These are phyloP conservation scores for Gracilaria gracilis DNA, from an alignment of 23 red algal genomes.

Conservation along the genomic window DNA sequence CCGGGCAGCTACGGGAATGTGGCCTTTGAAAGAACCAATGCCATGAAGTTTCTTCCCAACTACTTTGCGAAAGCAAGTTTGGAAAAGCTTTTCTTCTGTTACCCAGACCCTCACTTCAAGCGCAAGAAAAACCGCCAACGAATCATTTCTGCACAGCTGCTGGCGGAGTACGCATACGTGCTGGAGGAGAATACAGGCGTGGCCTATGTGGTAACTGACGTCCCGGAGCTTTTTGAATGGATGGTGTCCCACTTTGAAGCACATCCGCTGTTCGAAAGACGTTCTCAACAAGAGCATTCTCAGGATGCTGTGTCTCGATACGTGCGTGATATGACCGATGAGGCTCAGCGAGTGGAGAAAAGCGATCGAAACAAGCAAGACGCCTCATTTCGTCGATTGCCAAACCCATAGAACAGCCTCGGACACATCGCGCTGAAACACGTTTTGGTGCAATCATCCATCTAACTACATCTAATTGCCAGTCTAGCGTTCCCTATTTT, in stretches of 20 bases:
- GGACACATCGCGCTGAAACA: too few relatives aligned
- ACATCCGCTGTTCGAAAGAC: constrained; percentile 79
- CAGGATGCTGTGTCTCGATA: constrained; percentile 56
- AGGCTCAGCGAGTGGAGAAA: constrained; percentile 83
- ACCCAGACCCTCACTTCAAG: constrained; percentile 99
- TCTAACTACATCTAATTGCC: too few relatives aligned
- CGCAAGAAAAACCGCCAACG: constrained; percentile 90
- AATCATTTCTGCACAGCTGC: constrained; percentile 79
- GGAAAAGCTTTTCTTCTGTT: constrained; percentile 92
- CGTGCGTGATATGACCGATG: constrained; percentile 89
- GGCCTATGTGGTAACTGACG: constrained; percentile 94
- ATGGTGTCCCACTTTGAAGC: constrained; percentile 79
- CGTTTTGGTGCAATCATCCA: too few relatives aligned
- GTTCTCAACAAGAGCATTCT: constrained; percentile 37
- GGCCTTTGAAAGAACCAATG: constrained; percentile 90
- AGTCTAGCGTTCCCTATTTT: too few relatives aligned
- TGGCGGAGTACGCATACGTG: constrained; percentile 93
- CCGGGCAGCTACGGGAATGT: constrained; percentile 76
- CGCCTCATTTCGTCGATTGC: constrained; percentile 61
- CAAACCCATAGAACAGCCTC: constrained; percentile 41
- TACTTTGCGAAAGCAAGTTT: constrained; percentile 75
- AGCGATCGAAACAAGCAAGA: constrained; percentile 79
- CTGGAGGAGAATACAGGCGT: constrained; percentile 61
- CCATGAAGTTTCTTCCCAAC: constrained; percentile 87
- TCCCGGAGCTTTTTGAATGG: constrained; percentile 92